Percentiles rank a stretch among this genome's conserved stretches.
Evolutionary conservation across 192 early-diverging fungal genomes (phyloP).

Genomic region (Backusella australiensis): DNA sequence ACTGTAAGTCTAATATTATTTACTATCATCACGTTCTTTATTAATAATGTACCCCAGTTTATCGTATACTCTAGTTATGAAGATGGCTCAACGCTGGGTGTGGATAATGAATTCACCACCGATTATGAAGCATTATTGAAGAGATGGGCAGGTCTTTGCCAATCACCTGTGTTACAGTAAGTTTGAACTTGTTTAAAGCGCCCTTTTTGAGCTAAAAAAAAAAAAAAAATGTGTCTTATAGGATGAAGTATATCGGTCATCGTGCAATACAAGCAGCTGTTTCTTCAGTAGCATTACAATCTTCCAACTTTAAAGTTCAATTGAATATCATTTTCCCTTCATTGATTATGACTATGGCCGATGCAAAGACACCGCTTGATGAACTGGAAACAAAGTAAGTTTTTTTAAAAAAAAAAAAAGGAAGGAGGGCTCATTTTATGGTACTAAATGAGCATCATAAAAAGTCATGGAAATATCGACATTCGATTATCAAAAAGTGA

Average conservation of each 20-base stretch:
- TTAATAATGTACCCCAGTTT: slow-evolving; percentile 41
- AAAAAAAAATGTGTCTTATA: not conserved
- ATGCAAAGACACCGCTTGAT: not conserved
- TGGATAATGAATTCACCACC: slow-evolving; percentile 60
- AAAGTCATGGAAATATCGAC: not conserved
- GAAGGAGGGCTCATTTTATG: too few species aligned
- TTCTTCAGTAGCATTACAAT: slow-evolving; percentile 62
- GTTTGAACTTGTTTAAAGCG: not conserved
- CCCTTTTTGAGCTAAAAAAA: not conserved
- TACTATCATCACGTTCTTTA: not conserved
- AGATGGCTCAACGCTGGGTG: slow-evolving; percentile 65
- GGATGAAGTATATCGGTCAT: slow-evolving; percentile 52
- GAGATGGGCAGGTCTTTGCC: slow-evolving; percentile 50
- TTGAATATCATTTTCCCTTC: slow-evolving; percentile 59
- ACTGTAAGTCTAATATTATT: slow-evolving; percentile 40
- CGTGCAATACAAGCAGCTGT: slow-evolving; percentile 60
- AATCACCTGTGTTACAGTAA: slow-evolving; percentile 29
- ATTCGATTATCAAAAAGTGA: not conserved
- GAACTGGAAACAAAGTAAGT: not conserved
- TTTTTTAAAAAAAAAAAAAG: too few species aligned
- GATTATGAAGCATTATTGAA: slow-evolving; percentile 57
- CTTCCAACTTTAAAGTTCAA: slow-evolving; percentile 57
- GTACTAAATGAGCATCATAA: too few species aligned
- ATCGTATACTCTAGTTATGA: slow-evolving; percentile 68
- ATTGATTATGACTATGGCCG: slow-evolving; percentile 29